phyloP scores from a whole-genome alignment of 352 stramenopile genomes.

The Paralagenidium karlingii region DNA sequence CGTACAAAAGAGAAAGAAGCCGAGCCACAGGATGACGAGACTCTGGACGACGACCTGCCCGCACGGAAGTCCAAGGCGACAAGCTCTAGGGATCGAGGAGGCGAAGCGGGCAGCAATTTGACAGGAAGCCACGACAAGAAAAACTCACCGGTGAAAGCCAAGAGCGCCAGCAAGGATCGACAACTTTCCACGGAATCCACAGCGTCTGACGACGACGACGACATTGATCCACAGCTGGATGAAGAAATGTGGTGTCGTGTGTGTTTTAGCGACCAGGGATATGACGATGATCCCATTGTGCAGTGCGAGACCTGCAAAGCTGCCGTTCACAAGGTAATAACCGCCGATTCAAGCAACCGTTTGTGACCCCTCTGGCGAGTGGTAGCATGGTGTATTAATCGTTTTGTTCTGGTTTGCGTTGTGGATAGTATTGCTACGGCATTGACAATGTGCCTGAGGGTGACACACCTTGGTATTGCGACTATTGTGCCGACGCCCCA shows the following conservation, averaged over 20 bases:
- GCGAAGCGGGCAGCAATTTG: conserved; percentile 13
- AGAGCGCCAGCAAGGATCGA: conserved; percentile 9
- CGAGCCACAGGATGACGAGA: too few relatives aligned
- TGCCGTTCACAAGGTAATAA: conserved; percentile 74
- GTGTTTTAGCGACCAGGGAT: conserved; percentile 81
- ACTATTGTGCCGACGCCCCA: conserved; percentile 45
- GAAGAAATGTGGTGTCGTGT: conserved; percentile 84
- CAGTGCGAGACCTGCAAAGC: conserved; percentile 78
- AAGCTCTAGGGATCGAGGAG: too few relatives aligned
- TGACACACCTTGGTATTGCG: conserved; percentile 77
- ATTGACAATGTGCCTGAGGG: conserved; percentile 69
- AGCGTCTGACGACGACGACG: conserved; percentile 8
- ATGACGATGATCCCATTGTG: conserved; percentile 78
- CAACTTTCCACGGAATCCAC: conserved; percentile 13
- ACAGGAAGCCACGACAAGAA: too few relatives aligned
- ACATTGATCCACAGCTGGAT: conserved; percentile 52
- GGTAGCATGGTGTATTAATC: too few relatives aligned
- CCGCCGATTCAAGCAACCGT: background rate
- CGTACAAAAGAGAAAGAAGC: too few relatives aligned
- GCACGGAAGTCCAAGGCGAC: too few relatives aligned
- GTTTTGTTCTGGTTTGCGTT: conserved; percentile 3
- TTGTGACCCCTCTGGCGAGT: background rate
- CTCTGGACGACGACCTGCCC: too few relatives aligned
- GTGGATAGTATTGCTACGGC: conserved; percentile 71
- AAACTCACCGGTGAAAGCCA: background rate